These are phyloP conservation scores for Zoysia matrella DNA, from an alignment of 202 grass and related monocot genomes.

Conservation along the genomic window DNA sequence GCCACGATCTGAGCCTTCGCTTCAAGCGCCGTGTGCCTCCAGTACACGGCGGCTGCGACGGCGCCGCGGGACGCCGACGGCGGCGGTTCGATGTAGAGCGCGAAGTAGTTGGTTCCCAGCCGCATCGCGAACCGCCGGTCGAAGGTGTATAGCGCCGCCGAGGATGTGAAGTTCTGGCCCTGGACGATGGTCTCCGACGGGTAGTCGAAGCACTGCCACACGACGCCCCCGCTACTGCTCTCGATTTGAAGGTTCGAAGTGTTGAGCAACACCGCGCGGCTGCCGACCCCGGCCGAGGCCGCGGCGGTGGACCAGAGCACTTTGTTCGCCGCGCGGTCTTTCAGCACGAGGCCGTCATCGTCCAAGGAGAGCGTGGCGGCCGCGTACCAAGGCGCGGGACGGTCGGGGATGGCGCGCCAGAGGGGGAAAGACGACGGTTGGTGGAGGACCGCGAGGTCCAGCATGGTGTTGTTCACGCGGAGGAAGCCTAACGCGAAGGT, in stretches of 20 bases:
- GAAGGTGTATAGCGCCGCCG: constrained; percentile 46
- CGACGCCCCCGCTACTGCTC: constrained; percentile 10
- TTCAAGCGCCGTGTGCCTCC: constrained; percentile 73
- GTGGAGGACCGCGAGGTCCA: no score
- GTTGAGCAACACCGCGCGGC: constrained; percentile 69
- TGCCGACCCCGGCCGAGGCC: constrained; percentile 28
- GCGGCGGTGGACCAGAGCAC: constrained; percentile 67
- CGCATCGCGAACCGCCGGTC: constrained; percentile 77
- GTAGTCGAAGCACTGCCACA: constrained; percentile 90
- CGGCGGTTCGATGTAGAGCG: constrained; percentile 58
- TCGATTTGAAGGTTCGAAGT: constrained; percentile 90
- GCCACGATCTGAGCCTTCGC: constrained; percentile 61
- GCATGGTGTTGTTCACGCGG: constrained; percentile 44
- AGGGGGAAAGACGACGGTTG: no score
- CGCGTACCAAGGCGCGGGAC: no score
- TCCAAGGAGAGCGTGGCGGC: constrained; percentile 66
- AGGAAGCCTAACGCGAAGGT: constrained; percentile 84
- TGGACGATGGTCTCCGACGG: constrained; percentile 88
- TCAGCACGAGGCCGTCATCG: constrained; percentile 52
- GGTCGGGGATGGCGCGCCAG: no score
- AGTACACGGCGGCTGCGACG: constrained; percentile 63
- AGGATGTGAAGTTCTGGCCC: constrained; percentile 81
- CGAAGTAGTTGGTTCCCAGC: constrained; percentile 58
- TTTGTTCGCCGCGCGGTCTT: constrained; percentile 43
- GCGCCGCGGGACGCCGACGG: neutral